A percentile compares a stretch with the other conserved stretches of the same genome.
phyloP scores from a whole-genome alignment of 2,329 filamentous ascomycete species.

The Hypoxylon sp. region DNA sequence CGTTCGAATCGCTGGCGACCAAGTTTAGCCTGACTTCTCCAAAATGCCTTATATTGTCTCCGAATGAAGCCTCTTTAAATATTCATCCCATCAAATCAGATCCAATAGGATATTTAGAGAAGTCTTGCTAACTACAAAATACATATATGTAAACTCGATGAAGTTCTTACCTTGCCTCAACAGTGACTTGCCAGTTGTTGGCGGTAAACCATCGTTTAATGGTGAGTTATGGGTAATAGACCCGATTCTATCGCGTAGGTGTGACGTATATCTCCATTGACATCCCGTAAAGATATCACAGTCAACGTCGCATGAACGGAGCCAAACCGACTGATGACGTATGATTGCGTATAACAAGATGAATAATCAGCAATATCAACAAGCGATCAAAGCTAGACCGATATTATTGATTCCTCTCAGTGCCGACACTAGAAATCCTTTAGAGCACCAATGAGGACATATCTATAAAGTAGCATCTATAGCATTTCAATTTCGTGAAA shows the following conservation, averaged over 20 bases:
- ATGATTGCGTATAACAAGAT: slow-evolving; percentile 4
- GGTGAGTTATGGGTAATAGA: neutral
- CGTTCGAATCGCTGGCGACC: too few relatives aligned
- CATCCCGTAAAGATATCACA: slow-evolving; percentile 14
- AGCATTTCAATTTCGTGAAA: slow-evolving; percentile 3
- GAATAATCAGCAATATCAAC: slow-evolving; percentile 1
- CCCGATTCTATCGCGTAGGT: slow-evolving; percentile 10
- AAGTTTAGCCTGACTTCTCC: too few relatives aligned
- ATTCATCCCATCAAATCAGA: too few relatives aligned
- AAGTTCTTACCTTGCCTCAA: neutral
- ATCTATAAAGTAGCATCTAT: neutral
- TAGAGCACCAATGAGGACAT: neutral
- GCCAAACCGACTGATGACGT: slow-evolving; percentile 27
- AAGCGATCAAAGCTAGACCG: neutral
- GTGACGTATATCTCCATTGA: slow-evolving; percentile 22
- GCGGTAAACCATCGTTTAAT: neutral
- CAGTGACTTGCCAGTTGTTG: neutral
- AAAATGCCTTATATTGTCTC: too few relatives aligned
- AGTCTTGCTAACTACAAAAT: neutral
- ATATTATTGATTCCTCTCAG: neutral
- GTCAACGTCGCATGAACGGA: slow-evolving; percentile 19
- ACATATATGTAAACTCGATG: neutral
- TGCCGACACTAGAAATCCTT: neutral
- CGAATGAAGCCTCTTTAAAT: too few relatives aligned
- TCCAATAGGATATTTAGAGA: neutral